Base-by-base conservation (phyloP, 1,284 basidiomycete species). In the Apiotrichum porosum region DNA sequence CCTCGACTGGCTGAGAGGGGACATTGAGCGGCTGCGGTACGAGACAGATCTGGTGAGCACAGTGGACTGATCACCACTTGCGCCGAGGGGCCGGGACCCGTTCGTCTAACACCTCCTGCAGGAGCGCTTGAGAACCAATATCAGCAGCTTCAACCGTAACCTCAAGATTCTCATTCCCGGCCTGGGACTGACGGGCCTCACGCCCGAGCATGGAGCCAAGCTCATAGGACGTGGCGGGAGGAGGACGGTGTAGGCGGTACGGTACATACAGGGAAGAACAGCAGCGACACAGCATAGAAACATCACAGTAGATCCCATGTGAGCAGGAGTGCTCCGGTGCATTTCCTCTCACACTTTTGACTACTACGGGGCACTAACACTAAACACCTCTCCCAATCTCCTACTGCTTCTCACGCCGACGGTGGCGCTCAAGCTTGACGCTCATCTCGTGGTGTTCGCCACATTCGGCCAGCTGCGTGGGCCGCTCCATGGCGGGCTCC, bases 401-500 rank as follows among this genome's bases (percentile, higher is more conserved):
- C 39, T 46, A 53, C 43, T 53, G 49, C 6, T n/a, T 44, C 30
- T 49, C 51, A 3, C 47, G 39, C 34, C 47, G 34, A 5, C 51
- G 39, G 40, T 42, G 36, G 1, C 47, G 37, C 33, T 44, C 47
- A n/a, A 49, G 36, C 56, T 73, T 73, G 13, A 68, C 69, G 22
- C 62, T 65, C 71, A 73, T 69, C 52, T 73, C 71, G 53, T 73
- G 71, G 54, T 71, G 66, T 51, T 73, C 71, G 36, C 71, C 70
- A 36, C 61, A 61, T 8, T 44, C 44, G 22, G 57, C 59, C 38
- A 69, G 54, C 90, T 86, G 85, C 26, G 80, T 75, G 5, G 95
- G 95, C 42, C 80, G 77, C 59, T 83, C 80, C 44, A 90, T 80
- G 30, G 68, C 61, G 1, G 94, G 94, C 32, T 80, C 76, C 69